A percentile compares a stretch with the other conserved stretches of the same genome.
These are phyloP conservation scores for Fagopyrum esculentum DNA, from an alignment of 148 eudicot species.

Conservation along the genomic window DNA sequence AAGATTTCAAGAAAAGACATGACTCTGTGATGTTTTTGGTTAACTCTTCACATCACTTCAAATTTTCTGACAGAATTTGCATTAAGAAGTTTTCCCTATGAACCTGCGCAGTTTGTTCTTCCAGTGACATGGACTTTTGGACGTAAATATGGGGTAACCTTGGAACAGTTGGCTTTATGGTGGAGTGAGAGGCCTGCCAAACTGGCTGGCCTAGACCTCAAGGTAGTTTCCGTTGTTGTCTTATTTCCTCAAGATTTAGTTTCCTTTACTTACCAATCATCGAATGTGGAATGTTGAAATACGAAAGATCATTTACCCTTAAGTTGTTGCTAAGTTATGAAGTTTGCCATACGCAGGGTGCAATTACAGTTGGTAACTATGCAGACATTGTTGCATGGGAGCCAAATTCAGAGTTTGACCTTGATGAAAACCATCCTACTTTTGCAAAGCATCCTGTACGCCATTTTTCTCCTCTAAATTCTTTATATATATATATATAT, in stretches of 20 bases:
- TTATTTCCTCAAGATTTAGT: neutral
- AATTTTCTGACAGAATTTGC: neutral
- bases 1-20: neutral
- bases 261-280: neutral
- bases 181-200: conserved; percentile 97
- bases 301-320: conserved; percentile 2
- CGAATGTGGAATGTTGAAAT: neutral
- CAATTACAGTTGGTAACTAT: conserved; percentile 65
- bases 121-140: conserved; percentile 94
- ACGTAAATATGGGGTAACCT: conserved; percentile 59
- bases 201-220: conserved; percentile 71
- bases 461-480: neutral
- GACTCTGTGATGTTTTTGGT: neutral
- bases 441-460: conserved; percentile 77
- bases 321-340: neutral
- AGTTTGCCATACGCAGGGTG: conserved; percentile 46
- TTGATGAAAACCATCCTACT: conserved; percentile 49
- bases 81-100: neutral
- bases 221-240: conserved; percentile 34
- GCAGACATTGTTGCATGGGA: conserved; percentile 97
- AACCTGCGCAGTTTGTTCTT: conserved; percentile 63
- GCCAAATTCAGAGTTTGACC: conserved; percentile 67
- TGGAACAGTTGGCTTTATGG: conserved; percentile 76
- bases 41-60: neutral
- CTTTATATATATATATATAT: neutral